These are phyloP conservation scores for Tylopilus subfusipes DNA, from an alignment of 768 basidiomycete genomes.

Conservation along the genomic window DNA sequence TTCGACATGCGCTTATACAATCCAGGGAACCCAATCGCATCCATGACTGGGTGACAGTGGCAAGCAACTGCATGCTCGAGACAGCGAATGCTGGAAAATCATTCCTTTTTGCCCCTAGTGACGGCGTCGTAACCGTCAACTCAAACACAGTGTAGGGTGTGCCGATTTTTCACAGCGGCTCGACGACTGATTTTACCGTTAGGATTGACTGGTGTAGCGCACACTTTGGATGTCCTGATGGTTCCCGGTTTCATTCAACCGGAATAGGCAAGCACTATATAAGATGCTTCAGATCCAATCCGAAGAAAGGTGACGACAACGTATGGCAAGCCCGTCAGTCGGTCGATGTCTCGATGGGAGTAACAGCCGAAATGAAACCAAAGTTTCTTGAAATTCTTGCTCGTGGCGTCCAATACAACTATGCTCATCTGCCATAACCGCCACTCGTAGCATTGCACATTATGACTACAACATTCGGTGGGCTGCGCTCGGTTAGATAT, in stretches of 20 bases:
- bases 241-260: slow-evolving; percentile 1
- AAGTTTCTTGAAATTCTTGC: slow-evolving; percentile 18
- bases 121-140: slow-evolving; percentile 11
- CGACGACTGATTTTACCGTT: background rate
- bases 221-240: slow-evolving; percentile 21
- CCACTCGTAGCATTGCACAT: too few relatives aligned
- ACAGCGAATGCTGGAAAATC: slow-evolving; percentile 11
- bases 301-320: background rate
- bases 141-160: slow-evolving; percentile 12
- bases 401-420: background rate
- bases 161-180: background rate
- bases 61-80: slow-evolving; percentile 11
- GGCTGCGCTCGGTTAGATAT: too few relatives aligned
- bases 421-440: too few relatives aligned
- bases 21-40: slow-evolving; percentile 10
- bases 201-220: slow-evolving; percentile 19
- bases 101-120: background rate
- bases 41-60: slow-evolving; percentile 7
- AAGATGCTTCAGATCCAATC: background rate
- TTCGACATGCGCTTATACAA: slow-evolving; percentile 12
- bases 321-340: slow-evolving; percentile 15
- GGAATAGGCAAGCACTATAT: background rate
- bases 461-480: too few relatives aligned
- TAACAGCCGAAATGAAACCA: slow-evolving; percentile 16
- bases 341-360: slow-evolving; percentile 19